These are phyloP conservation scores for Chlorella sp. DNA, from an alignment of 139 green algal genomes.

Conservation along the genomic window DNA sequence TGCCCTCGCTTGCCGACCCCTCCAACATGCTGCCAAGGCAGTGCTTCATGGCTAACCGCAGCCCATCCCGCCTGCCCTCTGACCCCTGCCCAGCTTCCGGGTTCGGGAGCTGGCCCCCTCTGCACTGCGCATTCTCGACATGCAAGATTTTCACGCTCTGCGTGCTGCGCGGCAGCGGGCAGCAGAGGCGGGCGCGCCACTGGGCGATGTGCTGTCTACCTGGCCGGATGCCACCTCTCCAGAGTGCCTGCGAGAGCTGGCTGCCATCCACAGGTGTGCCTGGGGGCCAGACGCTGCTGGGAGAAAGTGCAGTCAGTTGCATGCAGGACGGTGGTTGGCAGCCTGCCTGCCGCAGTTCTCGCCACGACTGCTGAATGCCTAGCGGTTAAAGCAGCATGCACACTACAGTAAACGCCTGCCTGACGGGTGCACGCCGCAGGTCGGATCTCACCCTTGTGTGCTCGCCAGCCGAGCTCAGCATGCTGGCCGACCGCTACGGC, in stretches of 20 bases:
- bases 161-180: conserved; percentile 28
- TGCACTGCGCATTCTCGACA: conserved; percentile 63
- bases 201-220: conserved; percentile 31
- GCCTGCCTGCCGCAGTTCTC: too few species aligned
- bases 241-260: conserved; percentile 56
- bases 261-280: conserved; percentile 54
- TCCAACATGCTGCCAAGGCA: too few species aligned
- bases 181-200: background rate
- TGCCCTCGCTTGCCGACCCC: too few species aligned
- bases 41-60: too few species aligned
- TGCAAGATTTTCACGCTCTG: conserved; percentile 71
- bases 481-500: conserved; percentile 50
- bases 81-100: conserved; percentile 16
- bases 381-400: too few species aligned
- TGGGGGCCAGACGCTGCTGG: too few species aligned
- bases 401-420: too few species aligned
- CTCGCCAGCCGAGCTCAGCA: conserved; percentile 54
- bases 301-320: too few species aligned
- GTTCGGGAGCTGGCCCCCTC: conserved; percentile 45
- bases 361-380: too few species aligned
- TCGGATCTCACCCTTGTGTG: conserved; percentile 70
- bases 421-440: conserved; percentile 17
- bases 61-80: background rate
- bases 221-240: conserved; percentile 37
- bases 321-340: too few species aligned